Evolutionary conservation across 2,329 filamentous ascomycete genomes (phyloP).

Genomic region (Macrophomina pseudophaseolina): DNA sequence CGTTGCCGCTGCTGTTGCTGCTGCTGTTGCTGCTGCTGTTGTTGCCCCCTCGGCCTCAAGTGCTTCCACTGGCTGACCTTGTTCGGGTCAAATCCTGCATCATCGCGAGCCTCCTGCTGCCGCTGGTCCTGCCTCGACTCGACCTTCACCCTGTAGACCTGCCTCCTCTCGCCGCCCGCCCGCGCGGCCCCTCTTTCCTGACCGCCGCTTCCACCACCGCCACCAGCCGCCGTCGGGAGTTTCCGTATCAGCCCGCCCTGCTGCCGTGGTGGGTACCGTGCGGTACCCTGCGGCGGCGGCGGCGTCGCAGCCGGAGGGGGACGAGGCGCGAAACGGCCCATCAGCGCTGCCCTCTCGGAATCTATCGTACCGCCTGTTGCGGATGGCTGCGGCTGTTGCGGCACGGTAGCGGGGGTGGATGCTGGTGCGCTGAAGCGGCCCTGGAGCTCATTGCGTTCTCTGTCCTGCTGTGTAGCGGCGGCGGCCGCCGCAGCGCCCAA

Average conservation of each 20-base stretch:
- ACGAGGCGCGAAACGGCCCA: neutral
- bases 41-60: neutral
- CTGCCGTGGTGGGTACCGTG: neutral
- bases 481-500: too few species aligned
- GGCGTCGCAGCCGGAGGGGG: neutral
- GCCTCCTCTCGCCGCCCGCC: neutral
- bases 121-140: neutral
- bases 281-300: neutral
- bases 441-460: neutral
- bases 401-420: neutral
- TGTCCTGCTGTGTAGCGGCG: neutral
- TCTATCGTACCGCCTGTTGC: neutral
- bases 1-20: neutral
- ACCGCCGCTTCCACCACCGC: neutral
- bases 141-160: neutral
- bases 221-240: neutral
- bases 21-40: neutral
- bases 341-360: neutral
- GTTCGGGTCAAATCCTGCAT: neutral
- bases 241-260: neutral
- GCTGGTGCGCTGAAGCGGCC: neutral
- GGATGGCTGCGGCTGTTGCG: neutral
- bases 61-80: conserved; percentile 13
- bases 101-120: neutral
- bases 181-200: neutral